These are phyloP conservation scores for Apiospora kogelbergensis DNA, from an alignment of 2,329 filamentous ascomycete genomes.

Conservation along the genomic window DNA sequence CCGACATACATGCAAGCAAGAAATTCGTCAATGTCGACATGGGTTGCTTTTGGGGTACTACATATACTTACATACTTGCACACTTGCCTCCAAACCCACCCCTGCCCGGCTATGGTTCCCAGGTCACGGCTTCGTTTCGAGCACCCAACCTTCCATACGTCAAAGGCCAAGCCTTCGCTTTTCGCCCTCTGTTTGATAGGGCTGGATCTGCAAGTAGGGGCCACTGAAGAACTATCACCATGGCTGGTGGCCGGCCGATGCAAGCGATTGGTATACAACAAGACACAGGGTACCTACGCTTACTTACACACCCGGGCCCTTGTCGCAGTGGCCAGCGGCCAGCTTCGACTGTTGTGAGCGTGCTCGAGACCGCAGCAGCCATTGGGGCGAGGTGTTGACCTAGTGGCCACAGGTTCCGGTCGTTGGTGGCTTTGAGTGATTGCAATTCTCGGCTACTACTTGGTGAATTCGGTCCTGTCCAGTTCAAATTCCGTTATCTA, in stretches of 20 bases:
- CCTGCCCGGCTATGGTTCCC: not conserved
- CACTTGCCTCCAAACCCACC: not conserved
- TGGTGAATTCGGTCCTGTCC: not conserved
- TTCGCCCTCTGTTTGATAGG: not conserved
- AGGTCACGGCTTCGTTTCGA: not conserved
- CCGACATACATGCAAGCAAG: not conserved
- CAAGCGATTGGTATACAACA: not conserved
- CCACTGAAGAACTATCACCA: not conserved
- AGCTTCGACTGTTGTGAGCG: not conserved
- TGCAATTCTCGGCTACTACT: not conserved
- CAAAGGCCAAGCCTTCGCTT: not conserved
- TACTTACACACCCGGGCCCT: not conserved
- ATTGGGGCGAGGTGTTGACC: not conserved
- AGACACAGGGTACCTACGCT: not conserved
- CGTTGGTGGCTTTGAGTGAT: not conserved
- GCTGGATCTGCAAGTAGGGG: not conserved
- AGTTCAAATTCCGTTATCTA: not conserved
- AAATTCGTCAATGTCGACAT: not conserved
- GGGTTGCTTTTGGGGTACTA: not conserved
- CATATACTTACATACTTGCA: no score
- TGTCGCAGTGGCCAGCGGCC: not conserved
- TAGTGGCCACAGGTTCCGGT: not conserved
- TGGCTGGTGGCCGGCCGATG: not conserved
- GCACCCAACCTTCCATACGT: not conserved
- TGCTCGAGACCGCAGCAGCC: not conserved